Percentiles rank a stretch among this genome's conserved stretches.
phyloP scores from a whole-genome alignment of 83 land plant genomes.

The Diphasiastrum complanatum region DNA sequence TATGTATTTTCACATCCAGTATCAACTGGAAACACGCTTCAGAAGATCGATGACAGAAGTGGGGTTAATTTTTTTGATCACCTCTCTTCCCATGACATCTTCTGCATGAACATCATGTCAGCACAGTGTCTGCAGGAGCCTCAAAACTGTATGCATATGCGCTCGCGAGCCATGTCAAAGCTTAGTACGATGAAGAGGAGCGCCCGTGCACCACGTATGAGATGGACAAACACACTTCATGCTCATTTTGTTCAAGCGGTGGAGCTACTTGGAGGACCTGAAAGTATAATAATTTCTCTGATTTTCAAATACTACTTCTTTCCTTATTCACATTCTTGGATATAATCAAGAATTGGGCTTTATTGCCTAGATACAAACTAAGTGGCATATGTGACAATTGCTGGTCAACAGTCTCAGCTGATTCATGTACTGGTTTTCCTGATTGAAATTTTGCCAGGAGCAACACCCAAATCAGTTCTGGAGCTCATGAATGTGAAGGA shows the following conservation, averaged over 20 bases:
- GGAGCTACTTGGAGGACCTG: conserved; percentile 81
- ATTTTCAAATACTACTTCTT: background rate
- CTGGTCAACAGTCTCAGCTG: too few species aligned
- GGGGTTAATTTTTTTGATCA: too few species aligned
- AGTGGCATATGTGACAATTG: too few species aligned
- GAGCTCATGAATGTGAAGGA: conserved; percentile 96
- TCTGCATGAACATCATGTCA: too few species aligned
- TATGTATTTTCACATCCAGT: too few species aligned
- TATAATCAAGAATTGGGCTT: background rate
- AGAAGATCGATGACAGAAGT: too few species aligned
- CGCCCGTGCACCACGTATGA: conserved; percentile 74
- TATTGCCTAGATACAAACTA: background rate
- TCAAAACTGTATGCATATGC: too few species aligned
- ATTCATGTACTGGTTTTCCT: too few species aligned
- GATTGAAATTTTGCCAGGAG: conserved; percentile 39
- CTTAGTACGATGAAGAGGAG: conserved; percentile 52
- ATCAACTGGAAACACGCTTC: too few species aligned
- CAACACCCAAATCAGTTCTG: conserved; percentile 85
- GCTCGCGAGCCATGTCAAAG: conserved; percentile 53
- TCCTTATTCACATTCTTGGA: background rate
- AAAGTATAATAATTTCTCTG: too few species aligned
- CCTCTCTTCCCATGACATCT: too few species aligned
- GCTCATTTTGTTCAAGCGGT: conserved; percentile 83
- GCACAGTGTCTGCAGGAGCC: too few species aligned
- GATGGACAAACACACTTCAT: conserved; percentile 80